Conservation (phyloP, 2,329 filamentous ascomycete species). For the Colletotrichum sp. region DNA sequence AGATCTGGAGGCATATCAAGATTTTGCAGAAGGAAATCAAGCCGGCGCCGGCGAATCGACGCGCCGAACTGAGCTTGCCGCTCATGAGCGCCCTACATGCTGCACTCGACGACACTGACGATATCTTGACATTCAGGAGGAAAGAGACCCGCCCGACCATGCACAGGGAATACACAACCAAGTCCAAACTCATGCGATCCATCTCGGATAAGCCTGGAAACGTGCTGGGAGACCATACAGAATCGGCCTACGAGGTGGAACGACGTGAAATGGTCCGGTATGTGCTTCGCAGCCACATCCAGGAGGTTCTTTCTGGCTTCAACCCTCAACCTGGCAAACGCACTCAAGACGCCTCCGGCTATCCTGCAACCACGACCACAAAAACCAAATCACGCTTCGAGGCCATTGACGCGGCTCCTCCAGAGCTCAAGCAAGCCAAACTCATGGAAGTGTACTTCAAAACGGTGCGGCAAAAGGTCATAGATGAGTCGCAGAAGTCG, state of each 20-base stretch:
- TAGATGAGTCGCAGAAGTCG: slow-evolving; percentile 34
- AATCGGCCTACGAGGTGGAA: too few relatives aligned
- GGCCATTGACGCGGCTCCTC: slow-evolving; percentile 50
- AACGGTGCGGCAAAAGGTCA: slow-evolving; percentile 44
- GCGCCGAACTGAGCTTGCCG: slow-evolving; percentile 29
- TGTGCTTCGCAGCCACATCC: slow-evolving; percentile 54
- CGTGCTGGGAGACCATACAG: too few relatives aligned
- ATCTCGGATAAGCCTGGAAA: too few relatives aligned
- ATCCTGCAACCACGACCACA: too few relatives aligned
- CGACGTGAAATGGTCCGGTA: slow-evolving; percentile 38
- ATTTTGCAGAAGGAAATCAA: too few relatives aligned
- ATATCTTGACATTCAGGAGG: slow-evolving; percentile 41
- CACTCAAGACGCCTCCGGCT: too few relatives aligned
- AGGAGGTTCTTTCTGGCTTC: slow-evolving; percentile 51
- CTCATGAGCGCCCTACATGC: slow-evolving; percentile 44
- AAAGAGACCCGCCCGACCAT: slow-evolving; percentile 16
- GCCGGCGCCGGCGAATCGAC: too few relatives aligned
- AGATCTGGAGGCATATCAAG: slow-evolving; percentile 27
- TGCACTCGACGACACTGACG: slow-evolving; percentile 46
- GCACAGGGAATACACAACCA: not conserved
- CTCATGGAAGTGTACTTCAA: slow-evolving; percentile 61
- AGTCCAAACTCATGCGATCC: too few relatives aligned
- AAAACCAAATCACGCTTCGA: too few relatives aligned
- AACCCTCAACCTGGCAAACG: slow-evolving; percentile 30
- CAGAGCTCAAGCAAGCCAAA: slow-evolving; percentile 52